Conservation (phyloP, 805 yeast species). For the Ascoidea rubescens region DNA sequence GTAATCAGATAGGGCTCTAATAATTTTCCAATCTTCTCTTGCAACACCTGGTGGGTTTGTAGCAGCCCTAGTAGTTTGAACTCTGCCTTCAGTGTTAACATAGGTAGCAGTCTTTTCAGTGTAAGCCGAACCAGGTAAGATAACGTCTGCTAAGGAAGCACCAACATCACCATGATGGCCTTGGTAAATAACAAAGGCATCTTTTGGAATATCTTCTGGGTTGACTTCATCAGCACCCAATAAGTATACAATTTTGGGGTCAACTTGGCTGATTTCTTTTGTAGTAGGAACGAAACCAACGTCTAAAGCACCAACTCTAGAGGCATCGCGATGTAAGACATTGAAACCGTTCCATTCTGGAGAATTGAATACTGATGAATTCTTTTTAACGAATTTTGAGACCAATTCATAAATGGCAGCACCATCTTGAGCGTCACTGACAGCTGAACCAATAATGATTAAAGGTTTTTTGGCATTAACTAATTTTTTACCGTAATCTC, state of each 20-base stretch:
- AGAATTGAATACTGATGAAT: slow-evolving; percentile 44
- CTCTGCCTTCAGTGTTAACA: slow-evolving; percentile 84
- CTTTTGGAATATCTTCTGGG: slow-evolving; percentile 58
- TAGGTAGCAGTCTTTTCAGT: slow-evolving; percentile 78
- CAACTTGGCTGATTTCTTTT: slow-evolving; percentile 28
- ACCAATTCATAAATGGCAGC: slow-evolving; percentile 43
- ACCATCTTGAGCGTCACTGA: slow-evolving; percentile 54
- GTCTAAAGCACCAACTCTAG: slow-evolving; percentile 80
- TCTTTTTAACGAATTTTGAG: slow-evolving; percentile 41
- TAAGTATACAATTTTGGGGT: slow-evolving; percentile 65
- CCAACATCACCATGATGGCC: slow-evolving; percentile 90
- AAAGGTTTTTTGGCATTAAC: slow-evolving; percentile 58
- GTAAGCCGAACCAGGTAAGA: slow-evolving; percentile 79
- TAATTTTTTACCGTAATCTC: slow-evolving; percentile 57
- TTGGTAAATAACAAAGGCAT: slow-evolving; percentile 79
- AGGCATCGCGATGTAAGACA: slow-evolving; percentile 71
- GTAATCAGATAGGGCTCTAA: slow-evolving; percentile 74
- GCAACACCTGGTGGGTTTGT: slow-evolving; percentile 81
- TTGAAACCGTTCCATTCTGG: slow-evolving; percentile 75
- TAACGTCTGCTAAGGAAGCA: slow-evolving; percentile 78
- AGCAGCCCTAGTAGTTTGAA: slow-evolving; percentile 76
- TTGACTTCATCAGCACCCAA: slow-evolving; percentile 75
- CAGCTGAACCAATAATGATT: slow-evolving; percentile 72
- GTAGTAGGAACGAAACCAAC: slow-evolving; percentile 50
- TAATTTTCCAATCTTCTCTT: slow-evolving; percentile 83